Evolutionary conservation across 805 yeast species (phyloP), one percentile per base, ranked within the genome.

Genomic region (Kuraishia hungarica): DNA sequence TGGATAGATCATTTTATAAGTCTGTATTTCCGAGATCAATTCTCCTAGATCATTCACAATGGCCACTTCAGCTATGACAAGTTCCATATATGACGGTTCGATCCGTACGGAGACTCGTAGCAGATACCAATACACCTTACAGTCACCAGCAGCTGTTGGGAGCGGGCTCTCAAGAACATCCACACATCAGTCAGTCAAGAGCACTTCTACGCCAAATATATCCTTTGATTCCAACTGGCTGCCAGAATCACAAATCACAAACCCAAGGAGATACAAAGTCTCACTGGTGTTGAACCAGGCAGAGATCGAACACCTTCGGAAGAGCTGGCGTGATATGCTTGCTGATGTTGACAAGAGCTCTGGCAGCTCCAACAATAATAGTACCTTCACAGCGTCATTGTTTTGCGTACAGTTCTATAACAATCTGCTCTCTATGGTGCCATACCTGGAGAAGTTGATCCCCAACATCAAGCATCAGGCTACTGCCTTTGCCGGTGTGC

Each of bases 401-500:
- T 89, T 89, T 65, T 87, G 93, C 63, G 76, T 84, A 54, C 96
- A 89, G 66, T 80, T 89, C 64, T 89, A 88, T 69, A 79, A 83
- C 53, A 89, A 87, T 63, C 69, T 89, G 53, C 71, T 88, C 46
- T 67, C 80, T 0, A 79, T 81, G 78, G 81, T 79, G 60, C 83
- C 89, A 0, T 72, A 71, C 15, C 72, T 89, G 58, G 89, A 84
- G 60, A 75, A 72, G 47, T 65, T 83, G 64, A 87, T 86, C 66
- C 96, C 96, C 0, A 81, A 88, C 5, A 81, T 88, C 59, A 79
- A 79, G 58, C 91, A 87, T 64, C 96, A 89, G 69, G 90, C 94
- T 1, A 80, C 82, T 17, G 80, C 92, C 7, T 85, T 89, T 72
- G 90, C 93, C 0, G 91, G 92, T 4, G 89, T 89, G 20, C 67